phyloP scores from a whole-genome alignment of 192 early-diverging fungal genomes.

The Phycomyces nitens region DNA sequence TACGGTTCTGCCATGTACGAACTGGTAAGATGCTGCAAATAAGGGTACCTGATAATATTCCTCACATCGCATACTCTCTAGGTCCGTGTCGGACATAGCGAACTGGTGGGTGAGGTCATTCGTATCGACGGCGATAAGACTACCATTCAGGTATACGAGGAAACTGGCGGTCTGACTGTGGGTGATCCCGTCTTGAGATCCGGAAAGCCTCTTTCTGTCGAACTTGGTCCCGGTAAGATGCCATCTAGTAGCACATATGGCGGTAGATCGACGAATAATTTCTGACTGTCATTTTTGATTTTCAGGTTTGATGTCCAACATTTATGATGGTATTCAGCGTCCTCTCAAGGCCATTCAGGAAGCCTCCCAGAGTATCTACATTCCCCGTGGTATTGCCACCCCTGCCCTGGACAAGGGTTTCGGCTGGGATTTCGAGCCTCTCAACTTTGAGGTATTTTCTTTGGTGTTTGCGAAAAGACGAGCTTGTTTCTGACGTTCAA shows the following conservation, averaged over 20 bases:
- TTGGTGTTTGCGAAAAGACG: neutral
- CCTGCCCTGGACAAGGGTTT: constrained; percentile 89
- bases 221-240: constrained; percentile 86
- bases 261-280: neutral
- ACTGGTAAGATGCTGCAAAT: constrained; percentile 57
- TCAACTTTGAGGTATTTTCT: constrained; percentile 72
- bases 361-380: constrained; percentile 92
- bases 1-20: constrained; percentile 96
- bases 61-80: constrained; percentile 22
- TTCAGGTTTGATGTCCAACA: constrained; percentile 81
- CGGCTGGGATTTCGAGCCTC: constrained; percentile 94
- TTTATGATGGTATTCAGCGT: constrained; percentile 99
- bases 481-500: constrained; percentile 4
- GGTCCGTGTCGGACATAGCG: constrained; percentile 96
- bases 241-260: no score
- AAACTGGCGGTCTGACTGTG: constrained; percentile 96
- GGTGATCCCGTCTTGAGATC: constrained; percentile 98
- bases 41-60: no score
- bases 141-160: constrained; percentile 99
- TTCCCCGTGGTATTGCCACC: constrained; percentile 98
- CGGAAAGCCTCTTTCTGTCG: constrained; percentile 96
- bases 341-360: constrained; percentile 96
- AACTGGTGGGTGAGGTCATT: constrained; percentile 99
- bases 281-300: neutral
- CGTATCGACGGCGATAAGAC: constrained; percentile 98